Percentiles rank a stretch among this genome's conserved stretches.
phyloP scores from a whole-genome alignment of 192 early-diverging fungal species.

The Chytriomyces confervae region DNA sequence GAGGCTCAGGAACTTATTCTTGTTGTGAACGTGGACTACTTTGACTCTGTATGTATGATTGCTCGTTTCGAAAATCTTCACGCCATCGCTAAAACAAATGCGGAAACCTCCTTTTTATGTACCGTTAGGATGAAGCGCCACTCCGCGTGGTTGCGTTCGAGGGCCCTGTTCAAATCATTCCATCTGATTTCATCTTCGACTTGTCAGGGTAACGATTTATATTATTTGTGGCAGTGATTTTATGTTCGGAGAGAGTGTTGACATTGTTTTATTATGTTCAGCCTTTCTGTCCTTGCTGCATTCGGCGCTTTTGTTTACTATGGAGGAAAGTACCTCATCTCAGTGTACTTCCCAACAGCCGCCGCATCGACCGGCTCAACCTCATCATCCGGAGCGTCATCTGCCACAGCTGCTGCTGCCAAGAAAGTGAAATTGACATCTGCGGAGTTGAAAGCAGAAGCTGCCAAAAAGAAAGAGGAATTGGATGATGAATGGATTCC shows the following conservation, averaged over 20 bases:
- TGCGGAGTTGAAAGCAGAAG: constrained; percentile 26
- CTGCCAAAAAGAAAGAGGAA: constrained; percentile 35
- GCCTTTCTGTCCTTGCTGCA: constrained; percentile 22
- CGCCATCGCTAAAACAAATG: not conserved
- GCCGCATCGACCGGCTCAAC: no score
- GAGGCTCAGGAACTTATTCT: constrained; percentile 41
- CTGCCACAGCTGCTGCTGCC: not conserved
- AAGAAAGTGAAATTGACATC: constrained; percentile 25
- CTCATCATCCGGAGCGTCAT: constrained; percentile 1
- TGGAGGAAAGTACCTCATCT: constrained; percentile 9
- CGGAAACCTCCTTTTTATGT: not conserved
- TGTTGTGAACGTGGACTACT: constrained; percentile 39
- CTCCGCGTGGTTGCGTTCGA: constrained; percentile 35
- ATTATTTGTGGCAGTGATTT: not conserved
- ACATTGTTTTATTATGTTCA: not conserved
- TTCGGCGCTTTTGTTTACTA: constrained; percentile 23
- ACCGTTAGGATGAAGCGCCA: constrained; percentile 33
- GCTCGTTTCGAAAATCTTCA: not conserved
- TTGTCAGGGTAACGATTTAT: constrained; percentile 22
- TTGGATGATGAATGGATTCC: constrained; percentile 42
- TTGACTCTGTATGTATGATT: constrained; percentile 24
- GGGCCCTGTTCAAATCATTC: constrained; percentile 25
- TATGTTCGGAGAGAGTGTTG: no score
- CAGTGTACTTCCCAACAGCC: not conserved
- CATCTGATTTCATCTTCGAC: constrained; percentile 32